Evolutionary conservation across 495 filamentous ascomycete genomes (phyloP).

Genomic region (Chaetomium tenue): DNA sequence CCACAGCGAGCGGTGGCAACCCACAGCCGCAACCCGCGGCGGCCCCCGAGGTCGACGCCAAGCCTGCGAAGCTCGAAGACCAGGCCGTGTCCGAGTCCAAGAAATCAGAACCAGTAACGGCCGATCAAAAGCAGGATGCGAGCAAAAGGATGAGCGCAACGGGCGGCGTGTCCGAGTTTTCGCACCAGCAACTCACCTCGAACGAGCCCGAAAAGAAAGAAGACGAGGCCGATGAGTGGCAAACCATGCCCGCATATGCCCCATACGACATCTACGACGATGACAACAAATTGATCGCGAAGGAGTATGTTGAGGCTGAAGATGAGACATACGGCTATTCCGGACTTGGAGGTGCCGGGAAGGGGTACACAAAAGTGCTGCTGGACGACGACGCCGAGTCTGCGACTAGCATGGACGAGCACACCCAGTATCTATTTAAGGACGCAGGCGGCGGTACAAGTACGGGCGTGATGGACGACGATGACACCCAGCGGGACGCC

Average conservation of each 20-base stretch:
- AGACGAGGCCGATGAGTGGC: conserved; percentile 70
- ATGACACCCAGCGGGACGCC: conserved; percentile 79
- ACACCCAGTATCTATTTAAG: conserved; percentile 94
- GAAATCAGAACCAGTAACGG: conserved; percentile 20
- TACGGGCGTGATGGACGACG: conserved; percentile 62
- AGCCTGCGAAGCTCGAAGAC: conserved; percentile 26
- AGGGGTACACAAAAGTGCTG: conserved; percentile 90
- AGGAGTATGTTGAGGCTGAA: conserved; percentile 67
- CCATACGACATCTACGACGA: conserved; percentile 95
- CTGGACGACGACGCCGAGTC: conserved; percentile 93
- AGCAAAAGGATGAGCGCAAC: conserved; percentile 26
- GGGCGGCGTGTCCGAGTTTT: conserved; percentile 72
- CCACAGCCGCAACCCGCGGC: neutral
- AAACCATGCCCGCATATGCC: conserved; percentile 89
- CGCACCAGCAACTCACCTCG: conserved; percentile 76
- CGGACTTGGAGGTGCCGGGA: conserved; percentile 80
- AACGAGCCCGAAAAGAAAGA: conserved; percentile 49
- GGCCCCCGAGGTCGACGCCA: neutral
- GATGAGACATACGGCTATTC: conserved; percentile 70
- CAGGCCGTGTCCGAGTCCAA: conserved; percentile 24
- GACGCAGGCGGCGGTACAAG: conserved; percentile 50
- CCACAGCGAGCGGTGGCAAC: conserved; percentile 20
- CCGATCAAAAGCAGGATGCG: conserved; percentile 34
- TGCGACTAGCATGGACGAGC: conserved; percentile 93
- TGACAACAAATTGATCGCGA: conserved; percentile 79